Evolutionary conservation across 108 stramenopile species (phyloP).

Genomic region (Fragilaria crotonensis): DNA sequence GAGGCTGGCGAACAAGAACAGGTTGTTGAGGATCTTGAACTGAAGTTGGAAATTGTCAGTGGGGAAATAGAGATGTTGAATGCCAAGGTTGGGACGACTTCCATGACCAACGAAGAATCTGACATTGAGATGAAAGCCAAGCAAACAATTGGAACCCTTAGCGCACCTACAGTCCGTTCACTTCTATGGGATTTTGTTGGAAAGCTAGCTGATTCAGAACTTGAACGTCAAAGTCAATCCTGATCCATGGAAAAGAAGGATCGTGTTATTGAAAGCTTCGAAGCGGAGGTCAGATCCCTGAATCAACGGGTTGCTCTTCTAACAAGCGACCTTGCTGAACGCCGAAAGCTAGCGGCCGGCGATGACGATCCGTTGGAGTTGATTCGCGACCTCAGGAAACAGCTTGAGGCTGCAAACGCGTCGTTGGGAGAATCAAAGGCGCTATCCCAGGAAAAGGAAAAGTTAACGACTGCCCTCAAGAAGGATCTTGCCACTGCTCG

Average conservation of each 20-base stretch:
- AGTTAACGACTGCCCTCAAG: slow-evolving; percentile 1
- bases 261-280: slow-evolving; percentile 50
- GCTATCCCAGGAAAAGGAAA: neutral
- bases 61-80: slow-evolving; percentile 54
- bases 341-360: slow-evolving; percentile 20
- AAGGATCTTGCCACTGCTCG: too few relatives aligned
- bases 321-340: slow-evolving; percentile 34
- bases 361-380: slow-evolving; percentile 27
- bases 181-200: slow-evolving; percentile 56
- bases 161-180: slow-evolving; percentile 45
- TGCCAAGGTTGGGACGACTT: slow-evolving; percentile 24
- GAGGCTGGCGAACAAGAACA: slow-evolving; percentile 29
- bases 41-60: slow-evolving; percentile 73
- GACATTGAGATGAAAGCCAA: slow-evolving; percentile 21
- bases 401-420: slow-evolving; percentile 1
- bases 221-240: slow-evolving; percentile 5
- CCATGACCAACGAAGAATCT: slow-evolving; percentile 15
- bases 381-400: slow-evolving; percentile 9
- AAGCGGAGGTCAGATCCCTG: slow-evolving; percentile 53
- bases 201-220: slow-evolving; percentile 36
- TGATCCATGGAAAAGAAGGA: slow-evolving; percentile 39
- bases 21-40: slow-evolving; percentile 56
- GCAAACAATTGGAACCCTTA: slow-evolving; percentile 47
- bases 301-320: slow-evolving; percentile 30
- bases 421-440: neutral